Evolutionary conservation across 768 basidiomycete species (phyloP).

Genomic region (Tricholoma terreum): DNA sequence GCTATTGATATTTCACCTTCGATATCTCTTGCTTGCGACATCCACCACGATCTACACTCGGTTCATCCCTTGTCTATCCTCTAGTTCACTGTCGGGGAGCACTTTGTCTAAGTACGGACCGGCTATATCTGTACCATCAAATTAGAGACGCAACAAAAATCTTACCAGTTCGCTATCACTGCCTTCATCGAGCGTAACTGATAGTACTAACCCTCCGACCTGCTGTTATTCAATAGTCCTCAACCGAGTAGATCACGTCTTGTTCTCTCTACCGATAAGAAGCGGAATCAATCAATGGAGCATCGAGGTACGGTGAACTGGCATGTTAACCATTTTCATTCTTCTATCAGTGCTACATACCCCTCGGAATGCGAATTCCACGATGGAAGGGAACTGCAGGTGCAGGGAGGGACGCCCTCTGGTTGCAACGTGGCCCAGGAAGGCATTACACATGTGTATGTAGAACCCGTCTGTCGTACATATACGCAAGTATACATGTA

Average conservation of each 20-base stretch:
- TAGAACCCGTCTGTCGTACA: neutral
- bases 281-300: neutral
- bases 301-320: neutral
- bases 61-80: conserved; percentile 4
- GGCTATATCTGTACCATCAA: conserved; percentile 20
- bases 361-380: neutral
- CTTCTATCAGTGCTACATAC: neutral
- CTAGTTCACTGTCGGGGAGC: conserved; percentile 10
- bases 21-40: conserved; percentile 11
- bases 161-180: neutral
- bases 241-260: neutral
- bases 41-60: conserved; percentile 2
- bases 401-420: too few relatives aligned
- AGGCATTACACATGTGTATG: neutral
- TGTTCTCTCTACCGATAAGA: neutral
- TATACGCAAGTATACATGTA: neutral
- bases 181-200: neutral
- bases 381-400: too few relatives aligned
- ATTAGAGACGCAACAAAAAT: conserved; percentile 18
- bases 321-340: neutral
- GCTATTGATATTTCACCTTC: neutral
- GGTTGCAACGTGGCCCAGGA: neutral
- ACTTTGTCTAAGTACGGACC: conserved; percentile 17
- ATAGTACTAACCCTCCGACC: neutral
- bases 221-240: neutral